Base-by-base conservation (phyloP, 768 basidiomycete species). In the Amylocystis lapponica region DNA sequence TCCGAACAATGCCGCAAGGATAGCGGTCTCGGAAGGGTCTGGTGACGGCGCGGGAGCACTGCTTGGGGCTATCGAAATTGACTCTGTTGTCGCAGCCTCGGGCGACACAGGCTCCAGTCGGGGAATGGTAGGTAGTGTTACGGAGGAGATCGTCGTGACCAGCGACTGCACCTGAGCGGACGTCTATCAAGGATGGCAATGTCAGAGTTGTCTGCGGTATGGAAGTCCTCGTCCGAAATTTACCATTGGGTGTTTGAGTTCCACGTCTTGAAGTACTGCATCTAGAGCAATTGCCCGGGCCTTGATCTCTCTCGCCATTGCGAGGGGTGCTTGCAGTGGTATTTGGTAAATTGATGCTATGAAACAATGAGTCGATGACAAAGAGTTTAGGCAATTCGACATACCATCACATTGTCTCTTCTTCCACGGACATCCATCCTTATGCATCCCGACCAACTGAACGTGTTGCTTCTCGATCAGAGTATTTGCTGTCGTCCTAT, bases 391-490 rank as follows among this genome's bases (percentile, higher is more conserved):
- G n/a, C n/a, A n/a, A n/a, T n/a, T n/a, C n/a, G 20, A 60, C 78
- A 48, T 54, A 91, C 88, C 66, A 60, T 89, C 85, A 51, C 88
- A 90, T 58, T 91, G 89, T 43, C 78, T 75, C 38, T 72, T 68
- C 59, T 77, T 86, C 89, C 89, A 92, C 3, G 89, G 88, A 56
- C 89, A 92, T 0, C 85, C 84, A 34, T 79, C 71, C 60, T 89
- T 89, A 58, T 92, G 89, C 55, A 74, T 72, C 4, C 76, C 74
- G 1, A 89, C 76, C 4, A 92, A 64, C 32, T 76, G 76, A 3
- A 55, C 48, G 12, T 75, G 75, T 58, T 91, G 89, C 52, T 83
- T 89, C 59, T 87, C 86, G 27, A 88, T 66, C 47, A 91, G 66
- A 12, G 78, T 60, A 56, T 77, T 80, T 30, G 82, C 88, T 86